Evolutionary conservation across 2,329 filamentous ascomycete species (phyloP).

Genomic region (Biscogniauxia marginata): DNA sequence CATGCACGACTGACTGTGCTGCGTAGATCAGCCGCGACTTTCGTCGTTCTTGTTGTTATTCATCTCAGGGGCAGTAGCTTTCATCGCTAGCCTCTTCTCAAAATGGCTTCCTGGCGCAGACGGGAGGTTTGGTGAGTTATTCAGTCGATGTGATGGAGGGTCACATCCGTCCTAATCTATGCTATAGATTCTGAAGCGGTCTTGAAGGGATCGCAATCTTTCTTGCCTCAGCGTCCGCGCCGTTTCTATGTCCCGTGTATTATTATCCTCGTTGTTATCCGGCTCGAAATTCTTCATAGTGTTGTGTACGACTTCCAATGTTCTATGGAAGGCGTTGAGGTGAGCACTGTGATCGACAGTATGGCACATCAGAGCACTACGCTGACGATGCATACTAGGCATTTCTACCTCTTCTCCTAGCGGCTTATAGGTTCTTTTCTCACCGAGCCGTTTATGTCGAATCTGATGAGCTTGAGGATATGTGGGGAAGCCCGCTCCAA

Average conservation of each 20-base stretch:
- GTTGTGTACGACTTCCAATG: constrained; percentile 51
- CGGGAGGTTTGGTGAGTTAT: constrained; percentile 43
- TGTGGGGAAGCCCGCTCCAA: constrained; percentile 45
- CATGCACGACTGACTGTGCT: constrained; percentile 7
- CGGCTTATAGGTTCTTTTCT: constrained; percentile 45
- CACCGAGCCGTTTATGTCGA: constrained; percentile 34
- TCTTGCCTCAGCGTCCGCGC: constrained; percentile 46
- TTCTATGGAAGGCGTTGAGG: constrained; percentile 49
- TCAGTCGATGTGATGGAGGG: neutral
- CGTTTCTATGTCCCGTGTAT: constrained; percentile 45
- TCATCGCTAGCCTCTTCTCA: constrained; percentile 41
- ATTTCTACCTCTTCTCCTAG: constrained; percentile 46
- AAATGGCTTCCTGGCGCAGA: constrained; percentile 47
- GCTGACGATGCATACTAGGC: constrained; percentile 34
- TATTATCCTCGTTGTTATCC: constrained; percentile 43
- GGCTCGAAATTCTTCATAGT: constrained; percentile 48
- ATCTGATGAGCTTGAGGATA: constrained; percentile 45
- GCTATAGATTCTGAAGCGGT: constrained; percentile 30
- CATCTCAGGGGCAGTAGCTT: constrained; percentile 43
- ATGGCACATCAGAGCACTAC: neutral
- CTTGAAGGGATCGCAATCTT: constrained; percentile 35
- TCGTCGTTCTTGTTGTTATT: constrained; percentile 48
- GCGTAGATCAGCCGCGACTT: constrained; percentile 46
- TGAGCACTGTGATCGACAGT: constrained; percentile 17
- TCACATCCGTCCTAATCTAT: constrained; percentile 2